Evolutionary conservation across 805 yeast species (phyloP), one percentile per base, ranked within the genome.

Genomic region (Hanseniaspora vineae): DNA sequence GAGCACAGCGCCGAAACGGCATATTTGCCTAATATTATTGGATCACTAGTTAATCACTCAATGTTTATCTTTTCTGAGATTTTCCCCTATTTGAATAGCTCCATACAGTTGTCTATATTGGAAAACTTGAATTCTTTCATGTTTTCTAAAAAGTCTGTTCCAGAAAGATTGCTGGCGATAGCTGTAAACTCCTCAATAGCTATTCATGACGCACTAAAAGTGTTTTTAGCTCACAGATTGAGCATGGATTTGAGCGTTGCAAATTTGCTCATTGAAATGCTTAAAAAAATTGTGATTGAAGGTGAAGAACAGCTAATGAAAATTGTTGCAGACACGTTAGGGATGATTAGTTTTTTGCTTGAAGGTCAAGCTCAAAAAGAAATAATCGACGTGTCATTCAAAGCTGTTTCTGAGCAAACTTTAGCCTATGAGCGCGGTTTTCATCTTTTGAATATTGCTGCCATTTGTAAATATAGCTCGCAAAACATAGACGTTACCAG

Each of bases 91-190:
- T 73, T 90, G 54, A 77, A 89, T 8, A 65, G 77, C 4, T 84
- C 86, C 51, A 83, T 92, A 46, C 97, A 90, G 57, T 80, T 82
- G 49, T 87, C 97, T 1, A 70, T 92, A n/a, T 63, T 92, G 18
- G 97, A 90, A 56, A 84, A 80, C 47, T 64, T 92, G 51, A 73
- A 88, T 53, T 68, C 81, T 3, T 69, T 73, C 15, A 51, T 81
- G 35, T 66, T 75, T 44, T 68, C 76, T 31, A 64, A 71, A 47
- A 53, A 59, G 4, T 56, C 64, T 1, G 58, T 57, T 5, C 53
- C 61, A 1, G 56, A 66, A 8, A 63, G 72, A 35, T 59, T 62
- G 15, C 59, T 61, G 0, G 84, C 89, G 0, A 69, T 82, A 9
- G 62, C 72, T 1, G 68, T 81, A 4, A 89, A 89, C 56, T 61